phyloP scores from a whole-genome alignment of 257 asterid genomes.

The Ligustrum vulgare region DNA sequence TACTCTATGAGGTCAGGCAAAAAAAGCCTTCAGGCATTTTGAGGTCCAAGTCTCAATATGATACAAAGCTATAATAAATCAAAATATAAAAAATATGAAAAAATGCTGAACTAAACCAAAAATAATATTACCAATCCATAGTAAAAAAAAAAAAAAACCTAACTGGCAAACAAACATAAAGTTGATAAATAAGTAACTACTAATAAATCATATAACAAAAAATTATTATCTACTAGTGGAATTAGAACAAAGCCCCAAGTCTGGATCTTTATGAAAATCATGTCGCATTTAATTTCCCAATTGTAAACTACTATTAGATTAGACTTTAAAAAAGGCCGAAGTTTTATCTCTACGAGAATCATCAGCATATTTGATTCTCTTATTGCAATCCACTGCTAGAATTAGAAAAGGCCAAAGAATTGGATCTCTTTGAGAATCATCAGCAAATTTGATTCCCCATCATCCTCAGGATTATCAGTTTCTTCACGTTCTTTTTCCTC shows the following conservation, averaged over 20 bases:
- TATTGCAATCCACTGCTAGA: background rate
- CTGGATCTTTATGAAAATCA: background rate
- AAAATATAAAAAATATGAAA: too few relatives aligned
- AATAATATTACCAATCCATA: background rate
- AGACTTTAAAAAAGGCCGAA: background rate
- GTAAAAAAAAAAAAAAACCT: too few relatives aligned
- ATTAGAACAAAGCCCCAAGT: background rate
- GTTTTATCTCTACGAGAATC: background rate
- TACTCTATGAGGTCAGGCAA: background rate
- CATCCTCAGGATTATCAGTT: background rate
- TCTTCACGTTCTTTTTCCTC: background rate
- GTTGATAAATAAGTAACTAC: background rate
- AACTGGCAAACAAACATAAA: background rate
- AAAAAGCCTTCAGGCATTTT: background rate
- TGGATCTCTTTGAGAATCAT: background rate
- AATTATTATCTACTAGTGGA: background rate
- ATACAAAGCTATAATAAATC: background rate
- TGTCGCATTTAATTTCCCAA: background rate
- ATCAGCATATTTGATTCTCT: background rate
- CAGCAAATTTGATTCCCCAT: background rate
- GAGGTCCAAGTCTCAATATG: background rate
- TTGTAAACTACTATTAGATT: background rate
- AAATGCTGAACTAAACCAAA: background rate
- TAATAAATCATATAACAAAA: background rate
- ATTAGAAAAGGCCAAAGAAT: background rate